Evolutionary conservation across 2,329 filamentous ascomycete species (phyloP).

Genomic region (Lachnellula suecica): DNA sequence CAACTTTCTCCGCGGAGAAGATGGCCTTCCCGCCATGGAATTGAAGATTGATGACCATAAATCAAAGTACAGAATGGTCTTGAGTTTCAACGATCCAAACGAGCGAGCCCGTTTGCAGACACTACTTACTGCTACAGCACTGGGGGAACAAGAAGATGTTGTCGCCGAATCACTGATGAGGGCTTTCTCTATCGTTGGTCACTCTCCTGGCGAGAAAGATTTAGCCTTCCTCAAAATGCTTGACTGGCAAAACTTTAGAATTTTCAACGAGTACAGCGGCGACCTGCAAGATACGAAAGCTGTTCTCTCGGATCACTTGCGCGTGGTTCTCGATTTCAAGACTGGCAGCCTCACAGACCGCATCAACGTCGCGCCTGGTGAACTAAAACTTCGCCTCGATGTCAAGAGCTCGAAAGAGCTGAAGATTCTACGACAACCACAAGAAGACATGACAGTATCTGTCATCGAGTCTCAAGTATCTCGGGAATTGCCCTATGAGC

Average conservation of each 20-base stretch:
- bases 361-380: slow-evolving; percentile 77
- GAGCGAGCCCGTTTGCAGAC: slow-evolving; percentile 72
- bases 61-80: slow-evolving; percentile 62
- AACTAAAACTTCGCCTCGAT: slow-evolving; percentile 66
- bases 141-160: slow-evolving; percentile 68
- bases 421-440: slow-evolving; percentile 68
- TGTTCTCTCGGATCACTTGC: slow-evolving; percentile 73
- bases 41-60: slow-evolving; percentile 56
- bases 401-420: slow-evolving; percentile 59
- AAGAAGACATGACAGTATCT: slow-evolving; percentile 75
- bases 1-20: slow-evolving; percentile 71
- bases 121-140: slow-evolving; percentile 69
- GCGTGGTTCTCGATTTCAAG: slow-evolving; percentile 73
- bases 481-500: slow-evolving; percentile 60
- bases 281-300: slow-evolving; percentile 62
- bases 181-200: slow-evolving; percentile 61
- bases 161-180: slow-evolving; percentile 67
- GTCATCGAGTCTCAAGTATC: slow-evolving; percentile 66
- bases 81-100: slow-evolving; percentile 73
- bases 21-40: slow-evolving; percentile 62
- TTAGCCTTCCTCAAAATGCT: slow-evolving; percentile 34
- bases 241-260: slow-evolving; percentile 64
- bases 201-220: slow-evolving; percentile 40
- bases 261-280: slow-evolving; percentile 68
- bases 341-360: slow-evolving; percentile 80